Evolutionary conservation across 179 eudicot species (phyloP).

Genomic region (Drosera spatulata): DNA sequence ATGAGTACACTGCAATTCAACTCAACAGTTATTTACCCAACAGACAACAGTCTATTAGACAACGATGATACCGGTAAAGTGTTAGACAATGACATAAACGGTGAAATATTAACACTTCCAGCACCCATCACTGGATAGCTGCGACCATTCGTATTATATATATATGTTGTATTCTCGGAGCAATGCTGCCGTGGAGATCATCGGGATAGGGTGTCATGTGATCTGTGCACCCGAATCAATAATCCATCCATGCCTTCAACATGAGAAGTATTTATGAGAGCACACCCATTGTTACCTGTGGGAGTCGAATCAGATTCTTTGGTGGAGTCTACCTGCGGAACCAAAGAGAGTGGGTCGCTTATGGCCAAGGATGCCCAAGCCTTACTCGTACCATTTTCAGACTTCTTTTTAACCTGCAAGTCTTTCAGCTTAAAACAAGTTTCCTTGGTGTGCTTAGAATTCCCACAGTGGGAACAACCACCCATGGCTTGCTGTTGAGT

Average conservation of each 20-base stretch:
- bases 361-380: neutral
- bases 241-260: no score
- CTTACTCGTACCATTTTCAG: neutral
- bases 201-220: neutral
- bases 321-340: no score
- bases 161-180: neutral
- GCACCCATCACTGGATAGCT: constrained; percentile 1
- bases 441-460: neutral
- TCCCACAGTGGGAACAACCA: neutral
- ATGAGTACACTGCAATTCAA: neutral
- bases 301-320: no score
- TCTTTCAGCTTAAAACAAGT: neutral
- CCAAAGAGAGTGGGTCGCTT: neutral
- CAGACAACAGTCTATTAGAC: neutral
- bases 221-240: neutral
- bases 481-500: neutral
- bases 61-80: neutral
- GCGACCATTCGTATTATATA: neutral
- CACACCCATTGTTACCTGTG: no score
- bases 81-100: neutral
- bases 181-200: neutral
- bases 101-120: neutral
- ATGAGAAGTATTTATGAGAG: no score
- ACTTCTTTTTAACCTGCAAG: neutral
- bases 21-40: neutral